Percentiles rank a stretch among this genome's conserved stretches.
phyloP scores from a whole-genome alignment of 371 early-diverging fungal genomes.

The Rhizopus sp. region DNA sequence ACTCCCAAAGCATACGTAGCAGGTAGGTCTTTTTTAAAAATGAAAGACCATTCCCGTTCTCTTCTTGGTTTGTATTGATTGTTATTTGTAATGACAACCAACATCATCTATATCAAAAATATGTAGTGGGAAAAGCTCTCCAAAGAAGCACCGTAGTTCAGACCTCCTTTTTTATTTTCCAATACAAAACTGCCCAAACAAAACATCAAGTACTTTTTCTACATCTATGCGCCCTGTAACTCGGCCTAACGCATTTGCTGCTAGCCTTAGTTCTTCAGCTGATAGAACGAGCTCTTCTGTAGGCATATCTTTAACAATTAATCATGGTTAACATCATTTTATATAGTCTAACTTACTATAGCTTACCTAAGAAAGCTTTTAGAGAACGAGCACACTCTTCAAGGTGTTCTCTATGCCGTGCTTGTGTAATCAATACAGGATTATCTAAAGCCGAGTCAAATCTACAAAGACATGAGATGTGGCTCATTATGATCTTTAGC shows the following conservation, averaged over 20 bases:
- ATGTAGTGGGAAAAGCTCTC: too few species aligned
- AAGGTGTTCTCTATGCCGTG: constrained; percentile 73
- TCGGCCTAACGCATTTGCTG: constrained; percentile 68
- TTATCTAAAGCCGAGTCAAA: constrained; percentile 53
- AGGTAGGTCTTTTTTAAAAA: too few species aligned
- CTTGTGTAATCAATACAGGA: constrained; percentile 65
- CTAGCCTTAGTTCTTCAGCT: constrained; percentile 79
- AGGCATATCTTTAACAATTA: constrained; percentile 29
- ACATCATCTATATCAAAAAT: too few species aligned
- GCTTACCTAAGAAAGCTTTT: constrained; percentile 54
- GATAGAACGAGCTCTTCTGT: constrained; percentile 63
- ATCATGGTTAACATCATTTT: neutral
- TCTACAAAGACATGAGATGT: constrained; percentile 20
- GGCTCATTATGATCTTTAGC: neutral
- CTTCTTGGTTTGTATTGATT: neutral
- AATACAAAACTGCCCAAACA: constrained; percentile 84
- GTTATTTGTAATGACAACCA: too few species aligned
- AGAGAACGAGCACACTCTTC: constrained; percentile 59
- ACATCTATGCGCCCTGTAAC: constrained; percentile 79
- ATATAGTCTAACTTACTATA: neutral
- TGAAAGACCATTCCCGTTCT: too few species aligned
- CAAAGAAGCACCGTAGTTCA: too few species aligned
- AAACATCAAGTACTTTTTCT: constrained; percentile 75
- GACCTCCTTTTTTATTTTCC: constrained; percentile 61
- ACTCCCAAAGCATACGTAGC: too few species aligned